Evolutionary conservation across 768 basidiomycete genomes (phyloP).

Genomic region (Lentinula sp.): DNA sequence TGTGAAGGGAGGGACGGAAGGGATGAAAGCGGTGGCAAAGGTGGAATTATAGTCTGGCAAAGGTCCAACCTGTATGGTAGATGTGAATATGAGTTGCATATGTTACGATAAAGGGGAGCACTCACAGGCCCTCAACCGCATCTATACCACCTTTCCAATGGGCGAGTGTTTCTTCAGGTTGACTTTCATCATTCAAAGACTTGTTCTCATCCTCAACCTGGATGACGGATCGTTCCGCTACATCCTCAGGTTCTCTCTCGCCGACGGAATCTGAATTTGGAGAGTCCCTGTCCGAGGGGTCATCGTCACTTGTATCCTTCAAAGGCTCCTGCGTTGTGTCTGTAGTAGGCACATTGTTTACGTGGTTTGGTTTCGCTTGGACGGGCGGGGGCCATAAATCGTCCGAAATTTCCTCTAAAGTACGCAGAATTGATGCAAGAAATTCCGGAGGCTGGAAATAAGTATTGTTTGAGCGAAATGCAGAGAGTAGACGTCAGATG

Average conservation of each 20-base stretch:
- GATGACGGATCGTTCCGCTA: not conserved
- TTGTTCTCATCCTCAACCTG: not conserved
- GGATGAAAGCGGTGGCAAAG: slow-evolving; percentile 1
- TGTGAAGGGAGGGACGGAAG: slow-evolving; percentile 30
- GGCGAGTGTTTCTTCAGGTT: not conserved
- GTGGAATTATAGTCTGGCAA: not conserved
- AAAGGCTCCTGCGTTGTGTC: not conserved
- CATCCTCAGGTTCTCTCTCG: not conserved
- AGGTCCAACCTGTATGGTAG: not conserved
- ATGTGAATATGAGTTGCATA: not conserved
- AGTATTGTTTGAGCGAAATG: slow-evolving; percentile 4
- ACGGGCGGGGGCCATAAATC: slow-evolving; percentile 44
- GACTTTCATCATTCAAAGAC: not conserved
- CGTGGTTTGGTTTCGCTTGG: not conserved
- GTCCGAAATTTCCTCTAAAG: slow-evolving; percentile 44
- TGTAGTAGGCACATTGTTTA: not conserved
- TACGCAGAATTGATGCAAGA: slow-evolving; percentile 48
- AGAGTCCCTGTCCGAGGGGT: not conserved
- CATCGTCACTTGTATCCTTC: not conserved
- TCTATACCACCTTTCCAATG: slow-evolving; percentile 37
- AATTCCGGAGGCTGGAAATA: slow-evolving; percentile 58
- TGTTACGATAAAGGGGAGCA: slow-evolving; percentile 11
- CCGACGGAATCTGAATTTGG: not conserved
- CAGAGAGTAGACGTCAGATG: slow-evolving; percentile 7
- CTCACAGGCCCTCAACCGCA: slow-evolving; percentile 59